Conservation (phyloP, 306 rosid species). For the Alnus rubra region DNA sequence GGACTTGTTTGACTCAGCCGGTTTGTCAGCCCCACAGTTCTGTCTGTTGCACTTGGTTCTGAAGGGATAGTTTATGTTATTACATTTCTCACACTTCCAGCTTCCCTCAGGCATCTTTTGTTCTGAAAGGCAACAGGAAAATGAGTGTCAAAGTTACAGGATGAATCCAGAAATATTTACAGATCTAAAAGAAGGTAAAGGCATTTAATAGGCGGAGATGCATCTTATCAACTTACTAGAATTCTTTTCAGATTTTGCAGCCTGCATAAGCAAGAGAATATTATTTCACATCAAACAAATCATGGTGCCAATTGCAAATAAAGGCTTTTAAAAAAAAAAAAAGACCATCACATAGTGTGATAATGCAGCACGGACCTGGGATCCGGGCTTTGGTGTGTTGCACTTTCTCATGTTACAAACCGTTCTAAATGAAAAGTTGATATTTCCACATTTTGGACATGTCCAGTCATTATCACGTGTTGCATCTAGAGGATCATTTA, state of each 20-base stretch:
- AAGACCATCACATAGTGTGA: neutral
- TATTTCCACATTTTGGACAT: conserved; percentile 97
- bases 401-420: conserved; percentile 99
- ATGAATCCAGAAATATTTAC: neutral
- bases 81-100: conserved; percentile 98
- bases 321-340: neutral
- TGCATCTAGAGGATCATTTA: conserved; percentile 45
- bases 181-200: conserved; percentile 9
- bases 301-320: neutral
- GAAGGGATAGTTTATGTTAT: conserved; percentile 92
- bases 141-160: conserved; percentile 24
- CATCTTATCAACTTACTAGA: conserved; percentile 62
- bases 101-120: conserved; percentile 99
- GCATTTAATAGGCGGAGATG: neutral
- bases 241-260: conserved; percentile 70
- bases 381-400: conserved; percentile 97
- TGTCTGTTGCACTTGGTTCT: conserved; percentile 98
- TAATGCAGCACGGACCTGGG: conserved; percentile 59
- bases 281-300: conserved; percentile 26
- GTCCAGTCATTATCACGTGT: conserved; percentile 99
- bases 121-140: conserved; percentile 49
- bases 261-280: conserved; percentile 48
- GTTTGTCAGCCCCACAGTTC: conserved; percentile 97
- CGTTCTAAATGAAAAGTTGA: conserved; percentile 90
- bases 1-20: conserved; percentile 67